Conservation (phyloP, 331 rosid species). For the Stylosanthes scabra region DNA sequence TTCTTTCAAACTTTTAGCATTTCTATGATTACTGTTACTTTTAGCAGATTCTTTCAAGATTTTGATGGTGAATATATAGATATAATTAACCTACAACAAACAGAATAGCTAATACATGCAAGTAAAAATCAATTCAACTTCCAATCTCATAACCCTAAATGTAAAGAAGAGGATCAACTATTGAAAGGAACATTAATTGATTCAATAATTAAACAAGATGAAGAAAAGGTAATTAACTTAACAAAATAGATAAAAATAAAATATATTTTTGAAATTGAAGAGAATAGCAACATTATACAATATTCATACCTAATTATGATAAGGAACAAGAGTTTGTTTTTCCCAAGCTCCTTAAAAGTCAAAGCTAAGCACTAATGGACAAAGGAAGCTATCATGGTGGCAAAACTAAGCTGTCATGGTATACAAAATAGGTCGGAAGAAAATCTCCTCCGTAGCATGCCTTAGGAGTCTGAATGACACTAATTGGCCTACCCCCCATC, state of each 20-base stretch:
- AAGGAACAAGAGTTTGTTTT: conserved; percentile 40
- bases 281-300: neutral
- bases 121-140: conserved; percentile 17
- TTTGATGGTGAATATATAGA: neutral
- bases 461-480: no score
- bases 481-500: no score
- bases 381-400: no score
- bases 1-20: no score
- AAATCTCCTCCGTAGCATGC: no score
- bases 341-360: conserved; percentile 37
- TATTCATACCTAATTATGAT: conserved; percentile 20
- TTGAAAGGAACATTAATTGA: neutral
- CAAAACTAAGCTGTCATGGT: no score
- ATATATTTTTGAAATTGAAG: conserved; percentile 4
- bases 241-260: neutral
- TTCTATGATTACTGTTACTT: neutral
- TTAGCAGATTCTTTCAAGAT: neutral
- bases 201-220: neutral
- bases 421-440: no score
- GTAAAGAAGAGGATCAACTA: conserved; percentile 16
- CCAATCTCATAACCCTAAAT: neutral
- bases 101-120: conserved; percentile 5
- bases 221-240: neutral
- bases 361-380: no score
- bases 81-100: neutral